Conservation (phyloP, 2,329 filamentous ascomycete genomes). For the Exutisphaerella laricina region DNA sequence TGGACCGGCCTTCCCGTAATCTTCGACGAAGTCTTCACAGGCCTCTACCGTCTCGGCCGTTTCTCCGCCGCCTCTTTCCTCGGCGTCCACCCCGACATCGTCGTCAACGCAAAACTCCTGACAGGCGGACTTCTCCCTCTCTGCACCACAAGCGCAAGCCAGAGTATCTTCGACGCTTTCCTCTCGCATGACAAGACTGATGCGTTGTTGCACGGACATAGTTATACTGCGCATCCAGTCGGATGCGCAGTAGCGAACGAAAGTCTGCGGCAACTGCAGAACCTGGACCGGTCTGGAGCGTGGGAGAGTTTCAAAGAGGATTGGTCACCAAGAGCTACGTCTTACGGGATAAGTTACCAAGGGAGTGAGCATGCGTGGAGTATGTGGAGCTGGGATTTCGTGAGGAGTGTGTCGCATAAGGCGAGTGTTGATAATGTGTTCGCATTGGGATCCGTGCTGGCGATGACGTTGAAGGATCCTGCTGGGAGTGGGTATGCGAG, state of each 20-base stretch:
- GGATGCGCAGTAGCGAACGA: conserved; percentile 74
- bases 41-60: conserved; percentile 72
- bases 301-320: conserved; percentile 54
- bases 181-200: conserved; percentile 67
- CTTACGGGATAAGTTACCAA: conserved; percentile 7
- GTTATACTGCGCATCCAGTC: conserved; percentile 78
- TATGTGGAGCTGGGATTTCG: conserved; percentile 60
- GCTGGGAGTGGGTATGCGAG: conserved; percentile 49
- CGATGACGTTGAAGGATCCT: conserved; percentile 53
- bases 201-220: conserved; percentile 76
- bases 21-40: conserved; percentile 85
- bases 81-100: conserved; percentile 63
- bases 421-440: conserved; percentile 59
- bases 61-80: conserved; percentile 67
- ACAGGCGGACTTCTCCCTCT: conserved; percentile 76
- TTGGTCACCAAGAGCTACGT: conserved; percentile 37
- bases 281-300: conserved; percentile 50
- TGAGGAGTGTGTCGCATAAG: conserved; percentile 54
- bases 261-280: conserved; percentile 55
- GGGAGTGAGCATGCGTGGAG: conserved; percentile 53
- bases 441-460: conserved; percentile 69
- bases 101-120: conserved; percentile 75
- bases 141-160: conserved; percentile 67
- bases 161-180: conserved; percentile 68
- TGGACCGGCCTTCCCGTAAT: conserved; percentile 75